Base-by-base conservation (phyloP, 169 alveolate genomes). In the Besnoitia besnoiti region DNA sequence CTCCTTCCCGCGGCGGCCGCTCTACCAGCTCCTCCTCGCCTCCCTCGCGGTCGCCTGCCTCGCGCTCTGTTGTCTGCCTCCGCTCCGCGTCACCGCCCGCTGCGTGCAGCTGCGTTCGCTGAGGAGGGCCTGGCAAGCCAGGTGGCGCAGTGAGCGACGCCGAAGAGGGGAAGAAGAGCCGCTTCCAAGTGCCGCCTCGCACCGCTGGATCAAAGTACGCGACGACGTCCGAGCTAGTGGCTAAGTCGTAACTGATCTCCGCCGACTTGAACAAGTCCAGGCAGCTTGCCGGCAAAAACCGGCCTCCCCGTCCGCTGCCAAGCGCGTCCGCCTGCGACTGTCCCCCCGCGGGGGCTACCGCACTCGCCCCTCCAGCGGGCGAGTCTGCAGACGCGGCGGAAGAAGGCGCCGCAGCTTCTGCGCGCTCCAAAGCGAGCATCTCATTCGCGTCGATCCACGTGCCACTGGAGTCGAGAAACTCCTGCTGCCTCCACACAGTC, bases 181-280 rank as follows among this genome's bases (percentile, higher is more conserved):
- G 87, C 30, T 77, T 77, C 87, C 87, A 77, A 3, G 87, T 44
- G 1, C 87, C 87, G 49, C 87, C 87, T 24, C 87, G 49, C 3
- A 44, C 87, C 37, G 40, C n/a, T 10, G 87, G 87, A 39, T 77
- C 87, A 37, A 42, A 77, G 55, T 77, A 77, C 37, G 87, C 87
- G 42, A 35, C 39, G 44, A 67, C 80, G n/a, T 35, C 44, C 0
- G 35, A 27, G 0, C 16, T 35, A 37, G 87, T 77, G 10, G 87
- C 35, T 14, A 77, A 27, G 61, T 40, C 59, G 55, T 40, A 77
- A 39, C 87, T 77, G 33, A 77, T 77, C 40, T 77, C 87, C 7
- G 87, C 87, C 16, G 44, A 14, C 30, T 77, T 77, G 59, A 77
- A 27, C 35, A 77, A 39, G 59, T 77, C 87, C 0, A 77, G 50